Base-by-base conservation (phyloP, 805 yeast species). In the Pichia phayaonensis region DNA sequence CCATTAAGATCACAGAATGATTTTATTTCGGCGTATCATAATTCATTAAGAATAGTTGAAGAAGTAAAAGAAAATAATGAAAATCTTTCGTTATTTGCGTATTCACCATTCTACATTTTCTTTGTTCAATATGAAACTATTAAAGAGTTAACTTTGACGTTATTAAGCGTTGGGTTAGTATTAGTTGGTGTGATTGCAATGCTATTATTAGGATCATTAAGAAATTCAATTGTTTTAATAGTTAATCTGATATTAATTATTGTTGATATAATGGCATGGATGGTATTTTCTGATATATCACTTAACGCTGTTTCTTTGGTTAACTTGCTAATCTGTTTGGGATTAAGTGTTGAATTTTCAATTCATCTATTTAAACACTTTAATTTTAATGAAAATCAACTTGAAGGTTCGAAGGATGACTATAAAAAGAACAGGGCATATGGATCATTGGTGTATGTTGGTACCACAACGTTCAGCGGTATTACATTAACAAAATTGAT, bases 291-390 rank as follows among this genome's bases (percentile, higher is more conserved):
- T 80, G 76, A 74, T 0, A 83, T 92, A 24, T 77, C 92, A 1
- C 72, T 92, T 45, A 92, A 92, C 63, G 98, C 97, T 0, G 88
- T 92, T 3, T 81, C 92, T 53, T 71, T 94, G 54, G 98, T 94
- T 20, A 92, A 92, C 59, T 73, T 92, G 50, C 76, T 94, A 36
- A 92, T 92, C n/a, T 92, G 97, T 64, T 82, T 85, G 3, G 99
- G 99, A 0, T 70, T 92, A 38, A 90, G 94, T 2, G 96, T 94
- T 36, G 99, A 94, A 66, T 94, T 92, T 63, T 89, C 96, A 52
- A 79, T 86, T 34, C 98, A 92, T 65, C 76, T 94, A 49, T 85
- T 89, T 1, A 73, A 94, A 51, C 89, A 94, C 1, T 92, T 81
- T 65, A 76, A 85, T 26, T 65, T 55, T 44, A 58, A 39, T n/a